Conservation (phyloP, 768 basidiomycete species). For the Rhodotorula paludigena region DNA sequence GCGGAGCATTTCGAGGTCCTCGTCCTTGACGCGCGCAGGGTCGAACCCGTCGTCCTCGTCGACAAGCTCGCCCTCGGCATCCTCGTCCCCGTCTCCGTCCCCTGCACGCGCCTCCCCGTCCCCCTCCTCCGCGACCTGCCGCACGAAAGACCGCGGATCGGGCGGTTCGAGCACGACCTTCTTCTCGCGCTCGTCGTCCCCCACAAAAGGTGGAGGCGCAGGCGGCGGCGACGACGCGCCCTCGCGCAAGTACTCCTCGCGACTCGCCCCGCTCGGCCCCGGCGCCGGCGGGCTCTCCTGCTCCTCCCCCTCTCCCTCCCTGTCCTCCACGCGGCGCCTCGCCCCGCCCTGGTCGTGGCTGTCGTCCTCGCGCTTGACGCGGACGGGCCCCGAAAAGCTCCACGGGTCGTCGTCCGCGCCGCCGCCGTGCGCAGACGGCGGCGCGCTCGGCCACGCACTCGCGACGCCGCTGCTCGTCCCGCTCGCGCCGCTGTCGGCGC, state of each 20-base stretch:
- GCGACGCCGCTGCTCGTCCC: background rate
- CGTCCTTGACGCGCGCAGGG: background rate
- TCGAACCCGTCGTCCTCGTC: background rate
- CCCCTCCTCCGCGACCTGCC: too few relatives aligned
- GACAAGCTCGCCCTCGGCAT: background rate
- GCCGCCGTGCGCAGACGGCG: background rate
- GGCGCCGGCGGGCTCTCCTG: background rate
- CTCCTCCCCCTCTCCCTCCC: background rate
- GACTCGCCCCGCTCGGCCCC: too few relatives aligned
- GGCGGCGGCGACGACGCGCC: too few relatives aligned
- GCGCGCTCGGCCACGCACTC: conserved; percentile 7
- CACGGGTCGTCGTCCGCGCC: too few relatives aligned
- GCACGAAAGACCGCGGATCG: too few relatives aligned
- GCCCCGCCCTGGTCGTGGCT: too few relatives aligned
- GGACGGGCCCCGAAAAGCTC: too few relatives aligned
- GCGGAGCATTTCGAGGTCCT: conserved; percentile 13
- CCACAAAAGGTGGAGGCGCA: too few relatives aligned
- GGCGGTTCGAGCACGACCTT: too few relatives aligned
- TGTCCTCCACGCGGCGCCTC: background rate
- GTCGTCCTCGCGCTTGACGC: too few relatives aligned
- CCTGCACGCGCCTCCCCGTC: background rate
- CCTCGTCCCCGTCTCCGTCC: background rate
- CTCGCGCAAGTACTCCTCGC: too few relatives aligned
- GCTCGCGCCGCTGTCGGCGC: background rate
- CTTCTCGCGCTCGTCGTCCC: too few relatives aligned